Evolutionary conservation across 352 stramenopile species (phyloP).

Genomic region (Pythium dissimile): DNA sequence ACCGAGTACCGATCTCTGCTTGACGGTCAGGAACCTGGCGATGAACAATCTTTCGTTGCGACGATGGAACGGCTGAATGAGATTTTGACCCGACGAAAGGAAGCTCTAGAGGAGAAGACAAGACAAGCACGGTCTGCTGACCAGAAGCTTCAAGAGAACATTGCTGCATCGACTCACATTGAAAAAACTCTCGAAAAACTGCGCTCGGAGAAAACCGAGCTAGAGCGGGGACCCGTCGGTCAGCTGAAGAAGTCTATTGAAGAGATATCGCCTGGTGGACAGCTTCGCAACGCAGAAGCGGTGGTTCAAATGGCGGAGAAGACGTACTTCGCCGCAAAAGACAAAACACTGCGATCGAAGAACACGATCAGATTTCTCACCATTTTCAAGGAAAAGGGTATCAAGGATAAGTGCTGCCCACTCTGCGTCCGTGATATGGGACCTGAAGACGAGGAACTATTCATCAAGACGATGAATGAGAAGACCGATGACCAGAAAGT

Average conservation of each 20-base stretch:
- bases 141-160: constrained; percentile 47
- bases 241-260: constrained; percentile 46
- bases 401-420: constrained; percentile 77
- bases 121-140: constrained; percentile 31
- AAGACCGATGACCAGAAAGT: constrained; percentile 79
- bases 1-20: constrained; percentile 33
- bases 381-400: constrained; percentile 82
- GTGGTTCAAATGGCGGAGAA: constrained; percentile 52
- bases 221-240: constrained; percentile 54
- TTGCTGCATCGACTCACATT: constrained; percentile 39
- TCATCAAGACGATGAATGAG: constrained; percentile 56
- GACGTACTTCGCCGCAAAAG: constrained; percentile 72
- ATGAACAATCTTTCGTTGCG: constrained; percentile 27
- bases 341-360: constrained; percentile 75
- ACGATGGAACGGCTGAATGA: constrained; percentile 25
- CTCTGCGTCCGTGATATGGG: constrained; percentile 65
- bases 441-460: constrained; percentile 52
- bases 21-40: constrained; percentile 25
- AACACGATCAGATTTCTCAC: constrained; percentile 82
- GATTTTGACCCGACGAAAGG: constrained; percentile 24
- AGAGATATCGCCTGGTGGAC: constrained; percentile 40
- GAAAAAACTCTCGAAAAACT: constrained; percentile 42
- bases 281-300: constrained; percentile 44
- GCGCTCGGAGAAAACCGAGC: constrained; percentile 39
- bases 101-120: constrained; percentile 23